Base-by-base conservation (phyloP, 495 filamentous ascomycete species). In the Penicillium egyptiacum region DNA sequence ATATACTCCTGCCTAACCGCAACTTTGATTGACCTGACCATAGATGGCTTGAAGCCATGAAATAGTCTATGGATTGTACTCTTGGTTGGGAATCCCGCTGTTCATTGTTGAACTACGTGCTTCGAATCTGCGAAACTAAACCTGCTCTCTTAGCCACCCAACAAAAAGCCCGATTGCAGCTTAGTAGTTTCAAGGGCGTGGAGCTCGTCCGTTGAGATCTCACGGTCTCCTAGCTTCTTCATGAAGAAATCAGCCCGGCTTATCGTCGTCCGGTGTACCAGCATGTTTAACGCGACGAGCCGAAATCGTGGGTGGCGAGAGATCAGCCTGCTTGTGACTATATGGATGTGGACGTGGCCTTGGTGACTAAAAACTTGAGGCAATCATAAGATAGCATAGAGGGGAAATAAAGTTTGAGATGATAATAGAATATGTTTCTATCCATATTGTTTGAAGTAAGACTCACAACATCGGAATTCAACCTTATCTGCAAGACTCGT, bases 1-100 rank as follows among this genome's bases (percentile, higher is more conserved):
- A 3, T 35, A 31, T 53, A 53, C 52, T 20, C 25, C 45, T 54
- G 52, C 52, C 52, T 54, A 54, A 54, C 40, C 3, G 10, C 50
- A 41, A 30, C 7, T 39, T 39, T 17, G 11, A 14, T 33, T 3
- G n/a, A 39, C n/a, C 9, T 37, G 33, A n/a, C 33, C 14, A 7
- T 5, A 39, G 11, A 35, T 12, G 4, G 17, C 5, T n/a, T 8
- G 35, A 17, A 39, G 35, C 35, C 7, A 39, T 31, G 2, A 31
- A 14, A 35, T n/a, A 2, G 2, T 17, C 0, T 39, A 17, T 39
- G 16, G 7, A 10, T 16, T 6, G 7, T 9, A n/a, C n/a, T 17
- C 2, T 3, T 7, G 2, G 17, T 39, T 8, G 2, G n/a, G 5
- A 39, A 39, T 39, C 3, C 7, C n/a, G 16, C 35, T 39, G 16